phyloP scores from a whole-genome alignment of 129 eudicot genomes.

The Chrysanthemum seticuspe region DNA sequence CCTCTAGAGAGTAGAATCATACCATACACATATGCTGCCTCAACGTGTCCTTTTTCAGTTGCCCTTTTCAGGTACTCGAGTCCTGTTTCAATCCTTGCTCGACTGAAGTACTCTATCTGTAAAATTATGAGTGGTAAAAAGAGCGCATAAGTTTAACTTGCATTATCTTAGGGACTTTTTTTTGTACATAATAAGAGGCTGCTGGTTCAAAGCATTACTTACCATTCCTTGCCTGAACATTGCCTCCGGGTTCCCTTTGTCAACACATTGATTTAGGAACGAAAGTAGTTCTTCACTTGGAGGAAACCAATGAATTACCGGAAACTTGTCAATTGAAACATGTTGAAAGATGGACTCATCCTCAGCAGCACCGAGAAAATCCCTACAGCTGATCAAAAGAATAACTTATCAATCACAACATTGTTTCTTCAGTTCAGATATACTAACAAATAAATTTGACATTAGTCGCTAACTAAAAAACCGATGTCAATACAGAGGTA shows the following conservation, averaged over 20 bases:
- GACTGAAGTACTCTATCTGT: conserved; percentile 42
- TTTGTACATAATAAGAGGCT: background rate
- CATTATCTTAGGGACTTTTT: background rate
- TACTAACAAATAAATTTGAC: background rate
- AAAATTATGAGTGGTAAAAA: background rate
- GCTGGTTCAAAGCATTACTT: conserved; percentile 2
- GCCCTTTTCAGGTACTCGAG: conserved; percentile 45
- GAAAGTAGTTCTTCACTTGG: conserved; percentile 29
- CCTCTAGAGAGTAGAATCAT: conserved; percentile 44
- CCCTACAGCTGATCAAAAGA: conserved; percentile 32
- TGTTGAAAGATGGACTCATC: conserved; percentile 40
- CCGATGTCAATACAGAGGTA: too few relatives aligned
- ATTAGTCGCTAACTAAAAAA: background rate
- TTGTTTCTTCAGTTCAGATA: background rate
- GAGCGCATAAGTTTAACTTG: background rate
- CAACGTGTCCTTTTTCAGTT: conserved; percentile 41
- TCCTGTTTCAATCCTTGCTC: conserved; percentile 35
- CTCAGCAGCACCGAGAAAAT: conserved; percentile 46
- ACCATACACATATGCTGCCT: conserved; percentile 49
- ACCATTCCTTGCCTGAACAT: conserved; percentile 53
- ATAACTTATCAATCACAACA: background rate
- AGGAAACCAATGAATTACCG: conserved; percentile 43
- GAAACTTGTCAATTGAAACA: conserved; percentile 41
- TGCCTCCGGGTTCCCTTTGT: conserved; percentile 50
- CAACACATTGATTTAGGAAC: conserved; percentile 39